A percentile compares a stretch with the other conserved stretches of the same genome.
Evolutionary conservation across 2,329 filamentous ascomycete genomes (phyloP).

Genomic region (Diaporthe humulicola): DNA sequence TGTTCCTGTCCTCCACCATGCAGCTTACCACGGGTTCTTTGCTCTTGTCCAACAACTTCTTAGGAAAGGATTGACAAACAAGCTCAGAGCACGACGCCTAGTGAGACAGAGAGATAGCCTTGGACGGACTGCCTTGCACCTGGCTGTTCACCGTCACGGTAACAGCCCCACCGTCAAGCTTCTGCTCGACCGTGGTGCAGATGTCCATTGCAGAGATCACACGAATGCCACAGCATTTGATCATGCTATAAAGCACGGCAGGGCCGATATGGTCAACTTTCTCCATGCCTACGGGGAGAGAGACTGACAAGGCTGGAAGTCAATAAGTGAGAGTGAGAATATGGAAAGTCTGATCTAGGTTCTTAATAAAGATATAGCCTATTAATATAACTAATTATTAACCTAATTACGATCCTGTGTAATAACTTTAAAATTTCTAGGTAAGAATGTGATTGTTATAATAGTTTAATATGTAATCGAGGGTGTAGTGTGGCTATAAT

Average conservation of each 20-base stretch:
- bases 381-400: no score
- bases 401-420: no score
- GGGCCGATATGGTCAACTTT: not conserved
- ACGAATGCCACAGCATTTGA: not conserved
- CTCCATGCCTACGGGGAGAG: not conserved
- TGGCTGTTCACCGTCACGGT: not conserved
- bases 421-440: no score
- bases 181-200: not conserved
- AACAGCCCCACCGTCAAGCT: not conserved
- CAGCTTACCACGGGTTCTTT: not conserved
- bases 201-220: not conserved
- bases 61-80: not conserved
- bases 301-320: not conserved
- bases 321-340: not conserved
- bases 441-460: no score
- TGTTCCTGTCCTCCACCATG: not conserved
- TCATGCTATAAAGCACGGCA: not conserved
- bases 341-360: not conserved
- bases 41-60: not conserved
- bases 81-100: not conserved
- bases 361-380: no score
- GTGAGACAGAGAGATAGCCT: not conserved
- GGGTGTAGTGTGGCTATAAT: no score
- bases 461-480: no score
- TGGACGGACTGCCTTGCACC: not conserved